These are phyloP conservation scores for Cicer judaicum DNA, from an alignment of 306 rosid genomes.

Conservation along the genomic window DNA sequence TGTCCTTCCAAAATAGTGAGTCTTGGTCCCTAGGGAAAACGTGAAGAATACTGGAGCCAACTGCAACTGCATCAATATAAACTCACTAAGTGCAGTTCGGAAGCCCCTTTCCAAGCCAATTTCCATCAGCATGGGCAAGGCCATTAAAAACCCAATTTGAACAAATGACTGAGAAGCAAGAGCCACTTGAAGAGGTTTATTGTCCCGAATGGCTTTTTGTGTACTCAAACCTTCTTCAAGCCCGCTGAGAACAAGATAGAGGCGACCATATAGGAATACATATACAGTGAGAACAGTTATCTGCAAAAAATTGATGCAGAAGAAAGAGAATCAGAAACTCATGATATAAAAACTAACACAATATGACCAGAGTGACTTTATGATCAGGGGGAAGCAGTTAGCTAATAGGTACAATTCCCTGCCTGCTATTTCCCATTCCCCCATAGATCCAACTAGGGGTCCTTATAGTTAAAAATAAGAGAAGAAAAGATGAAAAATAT, in stretches of 20 bases:
- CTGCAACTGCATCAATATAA: slow-evolving; percentile 60
- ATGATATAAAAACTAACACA: slow-evolving; percentile 22
- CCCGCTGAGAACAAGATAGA: slow-evolving; percentile 62
- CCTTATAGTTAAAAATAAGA: neutral
- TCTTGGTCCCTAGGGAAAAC: slow-evolving; percentile 59
- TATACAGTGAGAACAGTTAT: slow-evolving; percentile 58
- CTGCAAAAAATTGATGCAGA: slow-evolving; percentile 45
- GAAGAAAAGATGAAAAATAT: slow-evolving; percentile 5
- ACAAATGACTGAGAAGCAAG: slow-evolving; percentile 60
- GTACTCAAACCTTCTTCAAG: slow-evolving; percentile 56
- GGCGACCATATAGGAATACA: slow-evolving; percentile 59
- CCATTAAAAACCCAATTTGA: slow-evolving; percentile 58
- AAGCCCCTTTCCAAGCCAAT: slow-evolving; percentile 66
- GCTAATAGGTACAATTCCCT: neutral
- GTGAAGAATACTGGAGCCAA: slow-evolving; percentile 63
- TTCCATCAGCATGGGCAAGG: slow-evolving; percentile 64
- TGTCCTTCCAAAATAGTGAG: slow-evolving; percentile 64
- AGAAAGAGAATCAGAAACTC: slow-evolving; percentile 29
- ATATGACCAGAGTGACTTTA: neutral
- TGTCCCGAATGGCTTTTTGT: slow-evolving; percentile 52
- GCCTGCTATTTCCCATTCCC: slow-evolving; percentile 24
- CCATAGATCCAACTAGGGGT: slow-evolving; percentile 6
- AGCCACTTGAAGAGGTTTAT: slow-evolving; percentile 64
- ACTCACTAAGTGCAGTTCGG: slow-evolving; percentile 60
- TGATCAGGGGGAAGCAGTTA: slow-evolving; percentile 15